Conservation (phyloP, 1,284 basidiomycete species). For the Porodaedalea pini region DNA sequence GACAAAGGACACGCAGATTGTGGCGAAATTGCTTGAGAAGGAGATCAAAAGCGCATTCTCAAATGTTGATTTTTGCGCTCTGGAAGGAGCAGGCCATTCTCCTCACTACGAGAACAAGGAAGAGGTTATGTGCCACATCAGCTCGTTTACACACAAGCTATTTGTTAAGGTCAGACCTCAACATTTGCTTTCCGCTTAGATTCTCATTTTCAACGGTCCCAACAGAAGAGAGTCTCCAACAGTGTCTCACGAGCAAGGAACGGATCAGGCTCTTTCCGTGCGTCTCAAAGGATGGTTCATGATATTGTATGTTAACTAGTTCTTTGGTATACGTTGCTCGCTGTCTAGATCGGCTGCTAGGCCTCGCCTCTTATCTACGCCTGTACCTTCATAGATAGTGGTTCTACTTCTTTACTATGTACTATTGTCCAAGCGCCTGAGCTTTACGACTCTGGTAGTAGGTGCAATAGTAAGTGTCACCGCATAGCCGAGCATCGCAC, state of each 20-base stretch:
- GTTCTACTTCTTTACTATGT: not conserved
- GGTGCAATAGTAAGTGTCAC: conserved; percentile 33
- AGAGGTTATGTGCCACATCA: conserved; percentile 12
- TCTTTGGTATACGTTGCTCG: not conserved
- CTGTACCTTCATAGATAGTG: conserved; percentile 1
- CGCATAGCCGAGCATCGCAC: conserved; percentile 30
- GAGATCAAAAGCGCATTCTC: conserved; percentile 19
- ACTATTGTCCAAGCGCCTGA: conserved; percentile 2
- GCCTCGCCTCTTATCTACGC: not conserved
- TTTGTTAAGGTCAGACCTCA: not conserved
- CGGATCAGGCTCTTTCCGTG: not conserved
- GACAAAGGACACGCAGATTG: conserved; percentile 31
- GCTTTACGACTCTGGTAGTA: conserved; percentile 25
- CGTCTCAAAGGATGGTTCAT: not conserved
- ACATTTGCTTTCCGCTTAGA: not conserved
- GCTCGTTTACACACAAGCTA: not conserved
- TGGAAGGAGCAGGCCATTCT: conserved; percentile 11
- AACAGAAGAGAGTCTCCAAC: not conserved
- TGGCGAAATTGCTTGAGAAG: conserved; percentile 27
- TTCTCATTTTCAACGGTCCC: not conserved
- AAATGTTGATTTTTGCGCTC: not conserved
- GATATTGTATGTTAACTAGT: not conserved
- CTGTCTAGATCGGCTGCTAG: not conserved
- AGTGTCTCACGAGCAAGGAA: not conserved
- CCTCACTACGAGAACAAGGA: conserved; percentile 10